Percentiles rank a stretch among this genome's conserved stretches.
Conservation (phyloP, 768 basidiomycete genomes). For the Russula foetens region DNA sequence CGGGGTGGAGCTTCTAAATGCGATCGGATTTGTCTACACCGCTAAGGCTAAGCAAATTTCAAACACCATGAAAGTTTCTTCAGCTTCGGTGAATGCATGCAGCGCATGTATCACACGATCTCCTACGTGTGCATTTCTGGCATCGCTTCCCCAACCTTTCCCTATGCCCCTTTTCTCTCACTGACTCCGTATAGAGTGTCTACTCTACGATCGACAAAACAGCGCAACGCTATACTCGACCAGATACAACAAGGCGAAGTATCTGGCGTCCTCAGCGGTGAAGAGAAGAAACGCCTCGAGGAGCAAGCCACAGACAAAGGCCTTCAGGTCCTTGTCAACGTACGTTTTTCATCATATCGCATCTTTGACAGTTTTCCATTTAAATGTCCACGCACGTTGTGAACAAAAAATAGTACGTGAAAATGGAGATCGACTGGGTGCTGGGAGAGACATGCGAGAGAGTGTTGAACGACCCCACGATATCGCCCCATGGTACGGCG, state of each 20-base stretch:
- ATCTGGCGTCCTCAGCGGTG: slow-evolving; percentile 66
- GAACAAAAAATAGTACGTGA: slow-evolving; percentile 55
- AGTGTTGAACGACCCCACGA: slow-evolving; percentile 50
- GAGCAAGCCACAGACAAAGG: slow-evolving; percentile 94
- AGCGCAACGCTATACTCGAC: slow-evolving; percentile 84
- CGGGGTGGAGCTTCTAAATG: no score
- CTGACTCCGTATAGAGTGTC: slow-evolving; percentile 49
- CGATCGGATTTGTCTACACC: no score
- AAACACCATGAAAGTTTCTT: no score
- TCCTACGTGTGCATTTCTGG: slow-evolving; percentile 47
- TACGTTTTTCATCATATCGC: slow-evolving; percentile 23
- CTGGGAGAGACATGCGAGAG: slow-evolving; percentile 84
- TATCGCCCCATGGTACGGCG: slow-evolving; percentile 50
- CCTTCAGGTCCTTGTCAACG: slow-evolving; percentile 85
- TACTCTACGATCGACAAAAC: slow-evolving; percentile 78
- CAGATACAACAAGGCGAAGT: slow-evolving; percentile 88
- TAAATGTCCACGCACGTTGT: background rate
- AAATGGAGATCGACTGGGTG: slow-evolving; percentile 86
- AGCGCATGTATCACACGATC: no score
- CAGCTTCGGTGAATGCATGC: no score
- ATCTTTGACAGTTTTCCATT: no score
- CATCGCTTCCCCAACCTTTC: no score
- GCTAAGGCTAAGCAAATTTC: no score
- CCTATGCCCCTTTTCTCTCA: background rate
- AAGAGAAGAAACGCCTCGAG: slow-evolving; percentile 76